A percentile compares a stretch with the other conserved stretches of the same genome.
These are phyloP conservation scores for Pichia exigua DNA, from an alignment of 805 yeast genomes.

Conservation along the genomic window DNA sequence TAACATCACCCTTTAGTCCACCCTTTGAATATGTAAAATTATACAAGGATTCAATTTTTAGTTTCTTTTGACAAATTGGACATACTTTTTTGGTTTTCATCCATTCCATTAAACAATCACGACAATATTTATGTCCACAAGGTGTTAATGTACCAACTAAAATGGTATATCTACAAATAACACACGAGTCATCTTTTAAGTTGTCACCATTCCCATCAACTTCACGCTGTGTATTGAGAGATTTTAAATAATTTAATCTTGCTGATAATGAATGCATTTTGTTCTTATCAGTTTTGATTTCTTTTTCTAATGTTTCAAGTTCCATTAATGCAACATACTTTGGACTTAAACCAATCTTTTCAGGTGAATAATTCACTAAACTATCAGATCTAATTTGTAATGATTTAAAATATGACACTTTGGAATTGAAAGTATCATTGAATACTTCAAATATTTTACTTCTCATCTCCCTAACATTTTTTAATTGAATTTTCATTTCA, in stretches of 20 bases:
- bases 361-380: slow-evolving; percentile 44
- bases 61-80: slow-evolving; percentile 68
- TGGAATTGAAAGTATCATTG: slow-evolving; percentile 66
- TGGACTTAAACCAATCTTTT: slow-evolving; percentile 16
- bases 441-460: slow-evolving; percentile 44
- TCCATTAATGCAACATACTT: slow-evolving; percentile 16
- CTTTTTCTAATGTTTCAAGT: slow-evolving; percentile 12
- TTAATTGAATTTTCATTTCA: slow-evolving; percentile 37
- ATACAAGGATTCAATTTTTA: slow-evolving; percentile 50
- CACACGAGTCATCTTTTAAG: slow-evolving; percentile 46
- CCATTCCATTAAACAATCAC: slow-evolving; percentile 76
- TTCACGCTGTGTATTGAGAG: slow-evolving; percentile 24
- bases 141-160: slow-evolving; percentile 71
- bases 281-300: slow-evolving; percentile 10
- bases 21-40: slow-evolving; percentile 56
- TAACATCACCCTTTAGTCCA: slow-evolving; percentile 40
- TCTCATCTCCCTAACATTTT: slow-evolving; percentile 32
- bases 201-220: slow-evolving; percentile 14
- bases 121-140: slow-evolving; percentile 91
- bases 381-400: slow-evolving; percentile 83
- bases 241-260: slow-evolving; percentile 42
- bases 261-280: slow-evolving; percentile 23
- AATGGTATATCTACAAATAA: slow-evolving; percentile 69
- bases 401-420: slow-evolving; percentile 75
- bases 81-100: slow-evolving; percentile 43